Conservation (phyloP, 352 stramenopile genomes). For the Phytopythium aichiense region DNA sequence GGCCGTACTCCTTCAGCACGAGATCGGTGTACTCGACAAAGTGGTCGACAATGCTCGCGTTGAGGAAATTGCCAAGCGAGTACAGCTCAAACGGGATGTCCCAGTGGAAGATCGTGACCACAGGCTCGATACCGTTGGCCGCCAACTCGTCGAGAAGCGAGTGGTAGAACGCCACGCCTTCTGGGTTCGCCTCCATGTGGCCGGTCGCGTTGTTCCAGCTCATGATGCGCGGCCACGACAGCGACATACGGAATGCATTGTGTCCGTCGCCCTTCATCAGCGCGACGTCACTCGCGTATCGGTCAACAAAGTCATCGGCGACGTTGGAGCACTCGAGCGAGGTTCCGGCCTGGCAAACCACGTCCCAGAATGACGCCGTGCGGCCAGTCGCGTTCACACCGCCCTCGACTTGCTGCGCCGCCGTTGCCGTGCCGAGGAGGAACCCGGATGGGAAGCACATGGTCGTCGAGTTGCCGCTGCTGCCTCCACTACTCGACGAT, state of each 20-base stretch:
- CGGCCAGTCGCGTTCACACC: conserved; percentile 64
- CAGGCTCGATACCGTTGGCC: conserved; percentile 71
- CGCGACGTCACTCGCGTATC: conserved; percentile 84
- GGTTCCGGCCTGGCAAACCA: conserved; percentile 55
- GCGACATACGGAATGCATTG: conserved; percentile 89
- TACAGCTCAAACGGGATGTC: conserved; percentile 87
- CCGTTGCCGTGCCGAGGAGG: conserved; percentile 76
- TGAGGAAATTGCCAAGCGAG: conserved; percentile 37
- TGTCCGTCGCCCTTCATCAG: conserved; percentile 90
- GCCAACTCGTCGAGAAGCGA: conserved; percentile 80
- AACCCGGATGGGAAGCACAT: conserved; percentile 54
- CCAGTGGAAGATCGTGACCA: conserved; percentile 93
- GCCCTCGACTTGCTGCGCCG: conserved; percentile 91
- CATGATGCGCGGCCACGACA: conserved; percentile 89
- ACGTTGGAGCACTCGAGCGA: conserved; percentile 75
- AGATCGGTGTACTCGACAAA: conserved; percentile 89
- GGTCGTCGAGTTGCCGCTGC: conserved; percentile 5
- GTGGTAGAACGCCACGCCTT: conserved; percentile 91
- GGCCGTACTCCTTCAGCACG: conserved; percentile 89
- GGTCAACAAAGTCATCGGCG: conserved; percentile 90
- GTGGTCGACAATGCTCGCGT: conserved; percentile 45
- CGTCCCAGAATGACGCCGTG: conserved; percentile 89
- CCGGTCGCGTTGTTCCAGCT: conserved; percentile 57
- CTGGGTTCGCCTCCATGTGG: conserved; percentile 67
- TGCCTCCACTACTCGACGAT: conserved; percentile 7